Base-by-base conservation (phyloP, 2,329 filamentous ascomycete genomes). In the Stenocarpella maydis region DNA sequence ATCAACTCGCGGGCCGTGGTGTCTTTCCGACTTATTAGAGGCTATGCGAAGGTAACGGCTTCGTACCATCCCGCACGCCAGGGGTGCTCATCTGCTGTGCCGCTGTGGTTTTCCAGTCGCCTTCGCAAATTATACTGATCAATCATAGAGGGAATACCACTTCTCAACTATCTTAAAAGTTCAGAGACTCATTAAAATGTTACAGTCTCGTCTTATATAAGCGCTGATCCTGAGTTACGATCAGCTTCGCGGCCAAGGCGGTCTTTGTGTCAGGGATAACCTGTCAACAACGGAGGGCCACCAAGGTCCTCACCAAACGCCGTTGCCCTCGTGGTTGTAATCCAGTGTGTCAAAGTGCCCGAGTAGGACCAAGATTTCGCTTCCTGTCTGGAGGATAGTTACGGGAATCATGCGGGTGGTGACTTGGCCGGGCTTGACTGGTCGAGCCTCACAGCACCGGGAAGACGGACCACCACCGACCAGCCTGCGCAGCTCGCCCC, bases 321-420 rank as follows among this genome's bases (percentile, higher is more conserved):
- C n/a, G n/a, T n/a, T 8, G 31, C 31, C 31, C 9, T 10, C 34
- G 43, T 49, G 43, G 58, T 63, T 63, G 43, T 43, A 63, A 49
- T 28, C 43, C 37, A 28, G 28, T 49, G 41, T 63, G 58, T 28
- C 34, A 26, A 47, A 47, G 50, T 66, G 28, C 58, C n/a, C 58
- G 58, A 21, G 58, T 63, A 63, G 14, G 28, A 64, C 60, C 54
- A 52, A 64, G 67, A 66, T 39, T 41, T 43, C 41, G 61, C 61
- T 69, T 69, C 67, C 52, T 15, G n/a, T 69, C 67, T 65, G 61
- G 67, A n/a, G 67, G 45, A 43, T 50, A 34, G 52, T 24, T n/a
- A 31, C 61, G 34, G 21, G 43, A 52, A 43, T 65, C 67, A 60
- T 28, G 52, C 53, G 61, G 63, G 34, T 52, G 50, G 19, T 26